Base-by-base conservation (phyloP, 2,329 filamentous ascomycete species). In the Neonectria magnoliae region DNA sequence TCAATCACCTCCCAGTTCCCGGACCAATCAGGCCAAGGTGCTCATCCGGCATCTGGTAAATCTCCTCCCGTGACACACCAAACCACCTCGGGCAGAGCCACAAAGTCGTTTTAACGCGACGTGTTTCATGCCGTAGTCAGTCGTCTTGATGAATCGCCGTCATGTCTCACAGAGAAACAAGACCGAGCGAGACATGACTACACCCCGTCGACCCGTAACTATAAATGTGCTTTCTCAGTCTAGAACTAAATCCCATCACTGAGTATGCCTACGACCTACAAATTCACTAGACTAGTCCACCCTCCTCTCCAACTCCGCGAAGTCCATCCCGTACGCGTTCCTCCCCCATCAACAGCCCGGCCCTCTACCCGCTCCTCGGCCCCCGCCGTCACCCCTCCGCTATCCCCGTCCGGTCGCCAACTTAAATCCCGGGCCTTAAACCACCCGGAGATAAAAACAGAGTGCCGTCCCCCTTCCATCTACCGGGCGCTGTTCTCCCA, bases 371-470 rank as follows among this genome's bases (percentile, higher is more conserved):
- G 27, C 44, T 25, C 27, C 50, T 42, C 27, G 50, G 41, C 57
- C 18, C 38, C n/a, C n/a, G n/a, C n/a, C 48, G 14, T 29, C 9
- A 7, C 36, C 29, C 18, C 51, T 25, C 13, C 29, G 31, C 11
- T 36, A 2, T 22, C 13, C 27, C 25, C 31, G 50, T 20, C n/a
- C 53, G 48, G 31, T 52, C 45, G 14, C 27, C 36, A 52, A 56
- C 36, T 42, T 48, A 25, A 55, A 20, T 20, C 29, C 57, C 51
- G 57, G 48, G n/a, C 16, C 25, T n/a, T 22, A 38, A 38, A n/a
- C 14, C 41, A 27, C 29, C 25, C 60, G 60, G 60, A 62, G 60
- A 53, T 54, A 60, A 61, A 61, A 51, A 14, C 18, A n/a, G 14
- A 38, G 5, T 22, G 42, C 41, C 16, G 41, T 25, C 29, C 10